Base-by-base conservation (phyloP, 2,329 filamentous ascomycete species). In the Pseudogymnoascus sp. region DNA sequence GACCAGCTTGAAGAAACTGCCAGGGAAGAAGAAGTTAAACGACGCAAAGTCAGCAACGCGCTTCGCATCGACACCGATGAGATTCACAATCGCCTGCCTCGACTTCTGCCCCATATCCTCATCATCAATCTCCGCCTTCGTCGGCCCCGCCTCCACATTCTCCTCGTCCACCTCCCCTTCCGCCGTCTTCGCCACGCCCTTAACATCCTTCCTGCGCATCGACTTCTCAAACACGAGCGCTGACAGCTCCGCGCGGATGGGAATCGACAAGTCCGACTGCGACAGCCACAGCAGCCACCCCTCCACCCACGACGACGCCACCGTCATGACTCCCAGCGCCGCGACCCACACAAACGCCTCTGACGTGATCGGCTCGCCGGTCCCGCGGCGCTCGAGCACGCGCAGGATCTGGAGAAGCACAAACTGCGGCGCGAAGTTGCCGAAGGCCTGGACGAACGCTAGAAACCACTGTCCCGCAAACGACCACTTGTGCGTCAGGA, bases 191-290 rank as follows among this genome's bases (percentile, higher is more conserved):
- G 76, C 67, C 6, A 70, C 78, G 9, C 83, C 81, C 70, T 91
- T 90, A 39, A 89, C 83, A 70, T 92, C 89, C 70, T 93, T 93
- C 57, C 86, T 81, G 43, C 86, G 81, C 78, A 91, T 84, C 0
- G 88, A 82, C 71, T 94, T 94, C 63, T 86, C 82, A 67, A 92
- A 93, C 14, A 93, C 81, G 6, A 91, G 77, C 0, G 87, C 81
- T 1, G 87, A 84, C 2, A 94, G 75, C 67, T 91, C 86, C 28
- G 84, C 81, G 59, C 87, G 83, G 14, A 92, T 76, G 0, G 88
- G 86, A 22, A 90, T 78, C 50, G 79, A 79, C 9, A 92, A 70
- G 59, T 83, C 79, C 0, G 81, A 79, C 72, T 81, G 86, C 0
- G 82, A 83, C 57, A 87, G 74, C 86, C 87, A 91, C 67, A 82